Evolutionary conservation across 495 filamentous ascomycete species (phyloP).

Genomic region (Schizothecium vesticola): DNA sequence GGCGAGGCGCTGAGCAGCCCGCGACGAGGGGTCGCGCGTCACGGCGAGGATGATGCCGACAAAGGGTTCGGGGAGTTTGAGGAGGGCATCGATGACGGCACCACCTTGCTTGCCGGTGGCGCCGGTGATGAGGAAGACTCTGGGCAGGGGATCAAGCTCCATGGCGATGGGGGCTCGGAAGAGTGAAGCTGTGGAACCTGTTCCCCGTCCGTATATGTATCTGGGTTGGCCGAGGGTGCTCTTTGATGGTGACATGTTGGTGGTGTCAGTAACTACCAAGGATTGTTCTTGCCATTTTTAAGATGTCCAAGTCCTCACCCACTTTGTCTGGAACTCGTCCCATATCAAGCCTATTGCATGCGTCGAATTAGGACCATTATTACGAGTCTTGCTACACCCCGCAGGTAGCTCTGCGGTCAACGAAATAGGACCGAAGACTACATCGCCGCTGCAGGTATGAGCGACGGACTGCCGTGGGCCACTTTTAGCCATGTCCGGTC

Average conservation of each 20-base stretch:
- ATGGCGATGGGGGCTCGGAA: background rate
- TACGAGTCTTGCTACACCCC: background rate
- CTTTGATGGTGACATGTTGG: too few relatives aligned
- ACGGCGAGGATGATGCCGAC: slow-evolving; percentile 51
- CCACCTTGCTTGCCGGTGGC: slow-evolving; percentile 69
- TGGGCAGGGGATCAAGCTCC: slow-evolving; percentile 20
- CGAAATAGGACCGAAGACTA: too few relatives aligned
- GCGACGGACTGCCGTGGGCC: too few relatives aligned
- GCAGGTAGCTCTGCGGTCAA: background rate
- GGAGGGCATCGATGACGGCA: slow-evolving; percentile 52
- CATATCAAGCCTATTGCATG: too few relatives aligned
- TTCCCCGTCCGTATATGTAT: too few relatives aligned
- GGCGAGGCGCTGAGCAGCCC: slow-evolving; percentile 45
- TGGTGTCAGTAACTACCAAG: too few relatives aligned
- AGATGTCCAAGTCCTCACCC: background rate
- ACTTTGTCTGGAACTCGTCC: background rate
- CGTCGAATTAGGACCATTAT: background rate
- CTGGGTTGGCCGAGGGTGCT: too few relatives aligned
- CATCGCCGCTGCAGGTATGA: background rate
- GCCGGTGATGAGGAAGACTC: slow-evolving; percentile 57
- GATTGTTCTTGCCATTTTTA: background rate
- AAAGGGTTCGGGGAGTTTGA: slow-evolving; percentile 26
- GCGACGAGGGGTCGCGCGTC: slow-evolving; percentile 50
- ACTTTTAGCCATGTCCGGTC: background rate
- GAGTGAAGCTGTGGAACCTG: background rate